Conservation (phyloP, 441 rosid genomes). For the Populus tomentosa region DNA sequence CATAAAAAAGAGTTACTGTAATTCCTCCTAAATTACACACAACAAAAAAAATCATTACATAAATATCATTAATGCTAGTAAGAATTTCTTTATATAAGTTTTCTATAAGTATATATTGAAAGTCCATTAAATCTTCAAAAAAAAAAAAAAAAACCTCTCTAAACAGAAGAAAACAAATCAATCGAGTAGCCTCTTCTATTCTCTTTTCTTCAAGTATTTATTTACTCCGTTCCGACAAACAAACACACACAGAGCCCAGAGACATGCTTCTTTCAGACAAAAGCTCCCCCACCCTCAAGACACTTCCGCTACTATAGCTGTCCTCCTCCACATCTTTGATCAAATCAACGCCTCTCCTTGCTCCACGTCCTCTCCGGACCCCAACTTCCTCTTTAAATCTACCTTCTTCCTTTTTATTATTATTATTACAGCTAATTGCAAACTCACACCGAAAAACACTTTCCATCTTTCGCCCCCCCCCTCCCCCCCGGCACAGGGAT, state of each 20-base stretch:
- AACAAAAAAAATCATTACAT: not conserved
- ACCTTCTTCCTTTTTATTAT: not conserved
- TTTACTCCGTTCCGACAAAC: not conserved
- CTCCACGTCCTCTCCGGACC: slow-evolving; percentile 31
- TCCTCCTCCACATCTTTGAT: slow-evolving; percentile 1
- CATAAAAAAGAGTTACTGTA: too few species aligned
- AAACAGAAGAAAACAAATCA: not conserved
- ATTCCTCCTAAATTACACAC: not conserved
- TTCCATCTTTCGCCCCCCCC: not conserved
- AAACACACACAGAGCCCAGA: not conserved
- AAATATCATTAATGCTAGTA: too few species aligned
- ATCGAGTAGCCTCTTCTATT: not conserved
- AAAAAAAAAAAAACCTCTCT: too few species aligned
- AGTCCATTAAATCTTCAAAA: not conserved
- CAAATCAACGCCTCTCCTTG: slow-evolving; percentile 22
- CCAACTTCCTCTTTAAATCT: slow-evolving; percentile 12
- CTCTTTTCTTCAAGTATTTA: not conserved
- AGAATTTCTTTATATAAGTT: too few species aligned
- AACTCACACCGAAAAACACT: not conserved
- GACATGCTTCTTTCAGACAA: not conserved
- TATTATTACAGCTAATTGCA: not conserved
- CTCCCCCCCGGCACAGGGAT: slow-evolving; percentile 7
- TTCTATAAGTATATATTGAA: too few species aligned
- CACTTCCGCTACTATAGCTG: slow-evolving; percentile 24
- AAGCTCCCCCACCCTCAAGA: slow-evolving; percentile 1